Conservation (phyloP, 2,329 filamentous ascomycete genomes). For the Colletotrichum salicis region DNA sequence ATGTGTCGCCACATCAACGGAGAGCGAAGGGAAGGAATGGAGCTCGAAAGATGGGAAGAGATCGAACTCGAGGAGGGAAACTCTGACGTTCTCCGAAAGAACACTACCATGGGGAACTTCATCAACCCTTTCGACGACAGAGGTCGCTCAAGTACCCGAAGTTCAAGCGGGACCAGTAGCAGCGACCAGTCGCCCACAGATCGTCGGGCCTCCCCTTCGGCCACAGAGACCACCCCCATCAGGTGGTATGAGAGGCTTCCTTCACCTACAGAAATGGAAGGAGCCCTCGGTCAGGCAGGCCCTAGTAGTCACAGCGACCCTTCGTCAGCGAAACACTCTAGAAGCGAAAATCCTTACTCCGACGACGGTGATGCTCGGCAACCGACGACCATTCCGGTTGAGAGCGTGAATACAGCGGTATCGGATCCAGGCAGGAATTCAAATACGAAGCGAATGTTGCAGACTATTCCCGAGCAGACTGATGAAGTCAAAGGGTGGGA, state of each 20-base stretch:
- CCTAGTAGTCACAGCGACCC: background rate
- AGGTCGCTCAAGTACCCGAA: background rate
- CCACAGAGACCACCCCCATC: background rate
- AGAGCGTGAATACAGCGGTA: fast-evolving
- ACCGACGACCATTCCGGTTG: background rate
- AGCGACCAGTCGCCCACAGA: background rate
- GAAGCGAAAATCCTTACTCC: background rate
- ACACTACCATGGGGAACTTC: background rate
- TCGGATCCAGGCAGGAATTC: background rate
- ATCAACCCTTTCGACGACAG: background rate
- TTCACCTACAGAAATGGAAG: background rate
- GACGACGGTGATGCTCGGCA: background rate
- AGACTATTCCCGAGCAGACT: background rate
- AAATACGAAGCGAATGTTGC: background rate
- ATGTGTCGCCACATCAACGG: background rate
- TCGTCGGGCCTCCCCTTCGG: background rate
- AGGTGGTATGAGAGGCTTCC: background rate
- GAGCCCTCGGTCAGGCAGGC: background rate
- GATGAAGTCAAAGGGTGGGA: background rate
- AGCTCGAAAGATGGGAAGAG: background rate
- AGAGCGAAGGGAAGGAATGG: background rate
- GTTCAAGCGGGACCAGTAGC: background rate
- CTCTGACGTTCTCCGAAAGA: no score
- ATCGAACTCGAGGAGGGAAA: background rate
- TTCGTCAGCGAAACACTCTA: background rate